Percentiles rank a stretch among this genome's conserved stretches.
phyloP scores from a whole-genome alignment of 1,139 yeast genomes.

The Kodamaea alishanica region DNA sequence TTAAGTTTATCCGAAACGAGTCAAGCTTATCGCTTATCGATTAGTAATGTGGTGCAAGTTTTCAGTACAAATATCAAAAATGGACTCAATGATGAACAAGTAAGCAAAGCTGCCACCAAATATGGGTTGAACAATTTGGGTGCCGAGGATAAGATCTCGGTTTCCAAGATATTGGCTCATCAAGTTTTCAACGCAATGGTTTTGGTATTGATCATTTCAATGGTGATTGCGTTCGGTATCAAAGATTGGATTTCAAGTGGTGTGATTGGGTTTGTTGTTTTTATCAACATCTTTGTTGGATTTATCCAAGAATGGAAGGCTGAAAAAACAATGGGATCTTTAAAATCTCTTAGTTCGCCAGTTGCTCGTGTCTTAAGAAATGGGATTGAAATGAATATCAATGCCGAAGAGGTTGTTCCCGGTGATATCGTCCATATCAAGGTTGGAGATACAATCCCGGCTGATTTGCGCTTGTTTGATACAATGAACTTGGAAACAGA shows the following conservation, averaged over 20 bases:
- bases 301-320: slow-evolving; percentile 70
- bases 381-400: slow-evolving; percentile 56
- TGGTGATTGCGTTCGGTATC: slow-evolving; percentile 73
- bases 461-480: slow-evolving; percentile 63
- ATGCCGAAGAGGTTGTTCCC: slow-evolving; percentile 70
- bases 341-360: slow-evolving; percentile 66
- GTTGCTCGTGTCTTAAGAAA: slow-evolving; percentile 66
- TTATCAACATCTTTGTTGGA: slow-evolving; percentile 65
- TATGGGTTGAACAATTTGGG: slow-evolving; percentile 65
- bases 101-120: slow-evolving; percentile 17
- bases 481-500: slow-evolving; percentile 72
- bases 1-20: slow-evolving; percentile 1
- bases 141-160: slow-evolving; percentile 56
- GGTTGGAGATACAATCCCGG: slow-evolving; percentile 80
- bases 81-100: slow-evolving; percentile 48
- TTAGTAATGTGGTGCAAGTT: slow-evolving; percentile 30
- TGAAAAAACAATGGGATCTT: slow-evolving; percentile 77
- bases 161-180: slow-evolving; percentile 55
- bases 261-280: slow-evolving; percentile 69
- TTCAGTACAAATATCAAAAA: slow-evolving; percentile 38
- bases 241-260: slow-evolving; percentile 83
- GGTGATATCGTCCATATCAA: slow-evolving; percentile 67
- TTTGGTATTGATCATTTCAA: slow-evolving; percentile 65
- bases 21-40: slow-evolving; percentile 33
- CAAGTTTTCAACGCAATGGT: slow-evolving; percentile 83